A percentile compares a stretch with the other conserved stretches of the same genome.
Conservation (phyloP, 129 eudicot genomes). For the Centaurea solstitialis region DNA sequence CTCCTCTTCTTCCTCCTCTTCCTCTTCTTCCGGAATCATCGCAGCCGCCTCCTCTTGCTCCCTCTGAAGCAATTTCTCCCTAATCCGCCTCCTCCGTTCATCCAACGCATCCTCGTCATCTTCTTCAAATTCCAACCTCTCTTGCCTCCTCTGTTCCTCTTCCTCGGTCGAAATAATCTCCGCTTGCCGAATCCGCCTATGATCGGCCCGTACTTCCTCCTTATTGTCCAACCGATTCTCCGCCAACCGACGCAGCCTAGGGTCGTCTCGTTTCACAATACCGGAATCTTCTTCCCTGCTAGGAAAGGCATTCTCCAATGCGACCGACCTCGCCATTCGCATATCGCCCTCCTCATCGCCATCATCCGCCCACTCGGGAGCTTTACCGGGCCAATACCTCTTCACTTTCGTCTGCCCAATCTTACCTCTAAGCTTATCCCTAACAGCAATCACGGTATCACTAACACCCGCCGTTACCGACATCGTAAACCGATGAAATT, state of each 20-base stretch:
- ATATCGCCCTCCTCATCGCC: slow-evolving; percentile 82
- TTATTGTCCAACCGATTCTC: slow-evolving; percentile 69
- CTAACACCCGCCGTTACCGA: slow-evolving; percentile 96
- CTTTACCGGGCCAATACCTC: slow-evolving; percentile 97
- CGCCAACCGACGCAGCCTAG: slow-evolving; percentile 80
- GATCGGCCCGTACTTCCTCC: slow-evolving; percentile 86
- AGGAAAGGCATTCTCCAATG: slow-evolving; percentile 79
- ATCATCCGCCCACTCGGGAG: slow-evolving; percentile 98
- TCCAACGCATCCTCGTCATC: slow-evolving; percentile 90
- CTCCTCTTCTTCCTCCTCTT: slow-evolving; percentile 80
- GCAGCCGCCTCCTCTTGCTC: slow-evolving; percentile 70
- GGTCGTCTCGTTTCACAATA: slow-evolving; percentile 55
- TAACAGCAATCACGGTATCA: slow-evolving; percentile 70
- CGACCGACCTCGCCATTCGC: slow-evolving; percentile 46
- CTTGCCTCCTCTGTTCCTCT: slow-evolving; percentile 72
- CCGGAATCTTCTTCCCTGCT: slow-evolving; percentile 38
- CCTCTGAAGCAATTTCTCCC: slow-evolving; percentile 73
- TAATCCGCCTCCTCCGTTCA: slow-evolving; percentile 80
- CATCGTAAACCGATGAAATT: slow-evolving; percentile 32
- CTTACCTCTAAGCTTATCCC: slow-evolving; percentile 90
- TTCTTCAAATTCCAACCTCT: slow-evolving; percentile 69
- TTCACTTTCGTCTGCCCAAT: slow-evolving; percentile 96
- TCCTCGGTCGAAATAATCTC: slow-evolving; percentile 82
- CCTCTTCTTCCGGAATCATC: slow-evolving; percentile 52
- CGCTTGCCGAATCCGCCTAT: slow-evolving; percentile 87